These are phyloP conservation scores for Conticribra guillardii DNA, from an alignment of 108 stramenopile genomes.

Conservation along the genomic window DNA sequence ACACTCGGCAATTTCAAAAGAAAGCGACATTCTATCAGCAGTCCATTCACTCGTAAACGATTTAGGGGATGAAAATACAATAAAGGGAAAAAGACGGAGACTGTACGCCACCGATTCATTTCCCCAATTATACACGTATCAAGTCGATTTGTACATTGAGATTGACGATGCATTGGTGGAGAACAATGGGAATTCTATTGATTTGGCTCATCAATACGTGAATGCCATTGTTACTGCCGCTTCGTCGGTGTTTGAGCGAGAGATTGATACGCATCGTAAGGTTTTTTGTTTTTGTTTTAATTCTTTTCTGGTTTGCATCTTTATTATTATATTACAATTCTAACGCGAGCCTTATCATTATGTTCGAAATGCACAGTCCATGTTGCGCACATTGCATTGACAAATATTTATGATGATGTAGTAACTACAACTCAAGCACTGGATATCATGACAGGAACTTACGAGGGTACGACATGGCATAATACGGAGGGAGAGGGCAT, in stretches of 20 bases:
- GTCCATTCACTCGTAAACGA: too few relatives aligned
- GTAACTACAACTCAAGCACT: not conserved
- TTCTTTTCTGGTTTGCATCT: not conserved
- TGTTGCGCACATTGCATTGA: not conserved
- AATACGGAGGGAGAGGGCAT: not conserved
- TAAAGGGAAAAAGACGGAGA: too few relatives aligned
- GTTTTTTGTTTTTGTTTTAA: not conserved
- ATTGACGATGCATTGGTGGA: not conserved
- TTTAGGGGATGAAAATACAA: too few relatives aligned
- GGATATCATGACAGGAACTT: not conserved
- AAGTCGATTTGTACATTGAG: slow-evolving; percentile 17
- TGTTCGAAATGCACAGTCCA: not conserved
- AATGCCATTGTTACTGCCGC: not conserved
- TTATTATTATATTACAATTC: too few relatives aligned
- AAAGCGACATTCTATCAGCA: too few relatives aligned
- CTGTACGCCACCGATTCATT: slow-evolving; percentile 6
- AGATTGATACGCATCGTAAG: not conserved
- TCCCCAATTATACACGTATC: slow-evolving; percentile 9
- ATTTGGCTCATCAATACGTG: not conserved
- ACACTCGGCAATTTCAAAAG: too few relatives aligned
- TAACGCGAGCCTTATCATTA: not conserved
- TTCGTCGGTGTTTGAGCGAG: not conserved
- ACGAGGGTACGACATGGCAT: not conserved
- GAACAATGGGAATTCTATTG: not conserved
- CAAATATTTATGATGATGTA: not conserved